These are phyloP conservation scores for Conoideocrella luteorostrata DNA, from an alignment of 2,329 filamentous ascomycete species.

Conservation along the genomic window DNA sequence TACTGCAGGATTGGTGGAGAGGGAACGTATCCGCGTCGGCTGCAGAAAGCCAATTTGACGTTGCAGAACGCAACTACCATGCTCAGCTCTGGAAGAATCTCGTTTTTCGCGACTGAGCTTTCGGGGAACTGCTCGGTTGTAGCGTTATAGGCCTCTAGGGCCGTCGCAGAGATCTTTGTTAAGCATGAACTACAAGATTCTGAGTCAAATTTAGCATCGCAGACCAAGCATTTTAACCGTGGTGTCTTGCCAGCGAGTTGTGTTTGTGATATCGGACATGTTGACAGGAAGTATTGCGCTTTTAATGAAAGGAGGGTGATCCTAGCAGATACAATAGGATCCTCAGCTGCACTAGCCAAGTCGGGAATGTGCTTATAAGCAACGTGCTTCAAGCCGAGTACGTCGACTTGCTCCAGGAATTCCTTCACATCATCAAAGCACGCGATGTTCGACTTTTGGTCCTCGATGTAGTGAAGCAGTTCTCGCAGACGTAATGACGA, in stretches of 20 bases:
- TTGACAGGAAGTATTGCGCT: conserved; percentile 38
- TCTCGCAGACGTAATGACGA: conserved; percentile 26
- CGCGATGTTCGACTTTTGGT: conserved; percentile 28
- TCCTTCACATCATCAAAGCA: conserved; percentile 43
- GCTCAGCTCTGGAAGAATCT: conserved; percentile 26
- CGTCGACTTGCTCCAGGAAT: conserved; percentile 36
- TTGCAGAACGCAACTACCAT: conserved; percentile 29
- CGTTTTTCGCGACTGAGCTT: conserved; percentile 6
- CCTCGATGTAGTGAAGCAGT: conserved; percentile 29
- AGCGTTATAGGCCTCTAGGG: conserved; percentile 15
- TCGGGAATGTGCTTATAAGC: conserved; percentile 29
- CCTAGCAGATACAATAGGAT: conserved; percentile 18
- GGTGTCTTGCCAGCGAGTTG: conserved; percentile 14
- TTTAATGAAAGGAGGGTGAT: conserved; percentile 33
- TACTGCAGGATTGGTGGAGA: conserved; percentile 17
- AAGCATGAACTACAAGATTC: conserved; percentile 19
- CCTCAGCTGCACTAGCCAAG: conserved; percentile 22
- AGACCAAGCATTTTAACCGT: conserved; percentile 18
- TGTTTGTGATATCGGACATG: conserved; percentile 24
- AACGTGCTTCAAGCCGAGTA: conserved; percentile 33
- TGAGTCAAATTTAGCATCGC: conserved; percentile 14
- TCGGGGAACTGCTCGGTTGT: conserved; percentile 6
- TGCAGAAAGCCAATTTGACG: conserved; percentile 22
- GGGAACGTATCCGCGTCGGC: conserved; percentile 5
- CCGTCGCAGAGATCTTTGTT: conserved; percentile 14